Evolutionary conservation across 225 moss, liverwort and hornwort genomes (phyloP), one percentile per base, ranked within the genome.

Genomic region (Sphagnum contortum): DNA sequence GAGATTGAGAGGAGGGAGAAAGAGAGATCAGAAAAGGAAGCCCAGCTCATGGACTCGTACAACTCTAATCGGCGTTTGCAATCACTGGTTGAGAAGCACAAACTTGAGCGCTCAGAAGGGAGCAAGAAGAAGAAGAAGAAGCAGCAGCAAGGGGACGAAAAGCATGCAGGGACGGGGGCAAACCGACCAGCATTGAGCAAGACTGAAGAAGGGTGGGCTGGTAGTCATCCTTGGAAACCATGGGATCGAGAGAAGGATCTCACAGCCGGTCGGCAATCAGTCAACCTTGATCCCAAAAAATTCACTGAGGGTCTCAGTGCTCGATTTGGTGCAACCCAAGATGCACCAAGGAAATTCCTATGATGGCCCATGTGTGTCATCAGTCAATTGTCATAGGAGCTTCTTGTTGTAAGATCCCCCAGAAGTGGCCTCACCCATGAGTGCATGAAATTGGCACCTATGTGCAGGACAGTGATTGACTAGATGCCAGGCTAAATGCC

Each of bases 181-280:
- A 69, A 59, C 48, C 76, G 73, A 56, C 66, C 54, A 56, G 70
- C 13, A 46, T 76, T 74, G 11, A 45, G 55, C 50, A 68, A 50
- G 5, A 49, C 47, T 55, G 65, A 65, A 3, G 69, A 55, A 50
- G 61, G 29, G 57, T 12, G 48, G 57, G 48, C 68, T 6, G 70
- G 79, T 49, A 73, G 75, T 70, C 95, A 96, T 57, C 95, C 92
- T 0, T 96, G 95, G 95, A 92, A 88, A 66, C 95, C 95, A 9
- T 96, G 95, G 95, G 92, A 96, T 66, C 66, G 95, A 67, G 95
- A 96, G 63, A 92, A 77, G 4, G 95, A 96, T 52, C 77, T 96
- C 6, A 59, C 81, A n/a, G 95, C 95, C 0, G 90, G 90, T 47
- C 82, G 95, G 55, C 88, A 96, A 62, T 75, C 84, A 8, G 76